Percentiles rank a stretch among this genome's conserved stretches.
Conservation (phyloP, 441 rosid genomes). For the Eugenia klotzschiana region DNA sequence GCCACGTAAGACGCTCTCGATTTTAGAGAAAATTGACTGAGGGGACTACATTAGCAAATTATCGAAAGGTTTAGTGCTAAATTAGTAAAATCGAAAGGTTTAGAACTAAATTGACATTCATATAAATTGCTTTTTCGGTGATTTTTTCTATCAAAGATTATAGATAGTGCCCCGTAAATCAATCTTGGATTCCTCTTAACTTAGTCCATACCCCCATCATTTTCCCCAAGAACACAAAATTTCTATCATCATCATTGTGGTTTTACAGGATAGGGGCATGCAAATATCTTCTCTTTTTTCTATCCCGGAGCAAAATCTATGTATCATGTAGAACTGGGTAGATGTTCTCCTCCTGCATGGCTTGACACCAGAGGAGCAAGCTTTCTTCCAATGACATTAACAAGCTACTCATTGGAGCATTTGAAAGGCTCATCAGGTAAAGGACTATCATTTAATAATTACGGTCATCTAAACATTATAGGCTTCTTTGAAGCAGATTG, state of each 20-base stretch:
- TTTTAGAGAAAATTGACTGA: accelerated
- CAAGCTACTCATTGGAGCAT: background rate
- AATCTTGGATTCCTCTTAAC: no score
- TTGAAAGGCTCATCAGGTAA: no score
- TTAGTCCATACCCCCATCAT: background rate
- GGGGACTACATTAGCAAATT: background rate
- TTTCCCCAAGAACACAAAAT: background rate
- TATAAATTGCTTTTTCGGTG: background rate
- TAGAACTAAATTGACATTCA: accelerated
- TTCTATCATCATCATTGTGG: background rate
- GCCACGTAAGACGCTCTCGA: accelerated
- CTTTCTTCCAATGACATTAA: background rate
- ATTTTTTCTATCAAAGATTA: no score
- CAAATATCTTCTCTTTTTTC: background rate
- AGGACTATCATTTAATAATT: no score
- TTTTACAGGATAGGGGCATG: background rate
- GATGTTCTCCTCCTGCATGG: background rate
- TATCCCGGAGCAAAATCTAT: background rate
- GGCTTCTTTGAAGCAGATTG: no score
- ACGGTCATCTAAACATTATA: no score
- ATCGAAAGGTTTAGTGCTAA: accelerated
- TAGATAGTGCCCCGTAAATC: no score
- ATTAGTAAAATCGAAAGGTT: background rate
- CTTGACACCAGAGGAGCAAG: background rate
- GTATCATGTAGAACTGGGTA: background rate